Conservation (phyloP, 345 rosid genomes). For the Psidium guajava region DNA sequence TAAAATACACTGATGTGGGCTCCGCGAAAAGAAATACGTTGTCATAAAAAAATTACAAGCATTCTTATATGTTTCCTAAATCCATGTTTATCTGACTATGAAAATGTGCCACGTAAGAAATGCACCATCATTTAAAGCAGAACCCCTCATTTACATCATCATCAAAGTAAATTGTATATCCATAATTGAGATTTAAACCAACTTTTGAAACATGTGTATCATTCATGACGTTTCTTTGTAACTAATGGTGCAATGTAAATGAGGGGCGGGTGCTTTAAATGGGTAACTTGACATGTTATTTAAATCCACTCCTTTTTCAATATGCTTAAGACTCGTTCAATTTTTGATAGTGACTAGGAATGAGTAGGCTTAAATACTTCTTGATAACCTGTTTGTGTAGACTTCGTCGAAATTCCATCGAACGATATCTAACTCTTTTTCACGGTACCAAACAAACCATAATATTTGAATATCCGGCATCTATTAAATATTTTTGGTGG, state of each 20-base stretch:
- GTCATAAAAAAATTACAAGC: not conserved
- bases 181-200: not conserved
- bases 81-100: accelerated
- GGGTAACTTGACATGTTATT: not conserved
- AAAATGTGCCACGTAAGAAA: accelerated
- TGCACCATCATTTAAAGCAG: not conserved
- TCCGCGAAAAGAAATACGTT: not conserved
- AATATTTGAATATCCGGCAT: too few relatives aligned
- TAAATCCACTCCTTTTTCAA: not conserved
- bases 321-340: too few relatives aligned
- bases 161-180: not conserved
- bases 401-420: too few relatives aligned
- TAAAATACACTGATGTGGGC: not conserved
- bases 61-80: not conserved
- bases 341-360: too few relatives aligned
- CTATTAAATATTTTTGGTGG: too few relatives aligned
- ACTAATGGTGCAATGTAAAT: too few relatives aligned
- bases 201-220: not conserved
- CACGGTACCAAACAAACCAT: too few relatives aligned
- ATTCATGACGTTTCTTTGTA: not conserved
- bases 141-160: not conserved
- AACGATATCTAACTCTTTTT: too few relatives aligned
- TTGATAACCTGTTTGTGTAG: too few relatives aligned
- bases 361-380: too few relatives aligned
- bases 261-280: too few relatives aligned